These are phyloP conservation scores for Beauveria pseudobassiana DNA, from an alignment of 2,329 filamentous ascomycete species.

Conservation along the genomic window DNA sequence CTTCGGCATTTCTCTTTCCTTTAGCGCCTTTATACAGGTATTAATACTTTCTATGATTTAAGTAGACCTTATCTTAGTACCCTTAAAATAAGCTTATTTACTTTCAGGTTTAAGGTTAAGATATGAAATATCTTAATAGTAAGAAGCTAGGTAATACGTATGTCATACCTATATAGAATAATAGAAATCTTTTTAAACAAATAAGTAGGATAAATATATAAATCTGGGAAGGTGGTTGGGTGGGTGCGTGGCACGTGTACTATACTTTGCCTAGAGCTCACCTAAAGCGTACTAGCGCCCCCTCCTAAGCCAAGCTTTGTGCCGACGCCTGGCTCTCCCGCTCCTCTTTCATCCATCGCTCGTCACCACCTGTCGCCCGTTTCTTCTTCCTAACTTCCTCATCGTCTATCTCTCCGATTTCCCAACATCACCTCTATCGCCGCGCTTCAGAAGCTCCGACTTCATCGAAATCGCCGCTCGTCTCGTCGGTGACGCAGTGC, in stretches of 20 bases:
- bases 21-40: no score
- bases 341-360: background rate
- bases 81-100: no score
- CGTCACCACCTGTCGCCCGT: background rate
- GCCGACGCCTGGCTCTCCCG: background rate
- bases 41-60: no score
- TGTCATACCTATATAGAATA: no score
- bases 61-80: no score
- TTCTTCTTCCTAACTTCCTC: background rate
- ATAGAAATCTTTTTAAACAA: no score
- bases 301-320: background rate
- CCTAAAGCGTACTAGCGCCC: background rate
- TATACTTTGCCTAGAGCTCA: background rate
- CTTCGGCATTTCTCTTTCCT: no score
- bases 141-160: no score
- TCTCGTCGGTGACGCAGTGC: slow-evolving; percentile 2
- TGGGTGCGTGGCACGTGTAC: no score
- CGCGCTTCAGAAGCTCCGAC: background rate
- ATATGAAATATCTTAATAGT: no score
- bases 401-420: background rate
- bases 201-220: no score
- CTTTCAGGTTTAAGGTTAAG: no score
- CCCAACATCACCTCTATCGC: background rate
- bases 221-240: background rate
- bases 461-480: background rate